Percentiles rank a stretch among this genome's conserved stretches.
phyloP scores from a whole-genome alignment of 257 asterid species.

The Solanum pimpinellifolium region DNA sequence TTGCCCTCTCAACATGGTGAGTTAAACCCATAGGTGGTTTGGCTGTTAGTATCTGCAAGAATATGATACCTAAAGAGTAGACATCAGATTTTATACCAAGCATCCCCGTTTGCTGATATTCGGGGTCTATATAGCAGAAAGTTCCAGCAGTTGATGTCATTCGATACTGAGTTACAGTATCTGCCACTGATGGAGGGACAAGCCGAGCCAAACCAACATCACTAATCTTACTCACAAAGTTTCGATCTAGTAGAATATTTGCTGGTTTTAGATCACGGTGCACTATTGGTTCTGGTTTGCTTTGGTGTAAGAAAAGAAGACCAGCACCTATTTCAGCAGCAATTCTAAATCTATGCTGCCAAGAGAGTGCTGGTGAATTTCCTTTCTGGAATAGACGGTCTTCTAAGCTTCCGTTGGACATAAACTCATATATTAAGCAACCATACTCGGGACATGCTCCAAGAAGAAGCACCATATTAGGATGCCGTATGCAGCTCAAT shows the following conservation, averaged over 20 bases:
- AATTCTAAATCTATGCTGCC: constrained; percentile 78
- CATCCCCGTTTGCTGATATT: constrained; percentile 96
- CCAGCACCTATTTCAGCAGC: constrained; percentile 82
- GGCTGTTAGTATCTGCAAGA: constrained; percentile 64
- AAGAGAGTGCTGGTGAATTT: constrained; percentile 56
- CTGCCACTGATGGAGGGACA: constrained; percentile 82
- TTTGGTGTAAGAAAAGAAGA: constrained; percentile 84
- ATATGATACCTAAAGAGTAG: constrained; percentile 76
- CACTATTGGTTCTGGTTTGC: constrained; percentile 90
- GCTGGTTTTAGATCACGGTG: constrained; percentile 90
- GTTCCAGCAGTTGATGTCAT: constrained; percentile 97
- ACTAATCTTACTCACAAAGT: constrained; percentile 76
- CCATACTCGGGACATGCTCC: constrained; percentile 99
- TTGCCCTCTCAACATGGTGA: constrained; percentile 67
- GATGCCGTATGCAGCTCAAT: constrained; percentile 82
- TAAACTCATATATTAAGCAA: constrained; percentile 76
- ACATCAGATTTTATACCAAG: constrained; percentile 91
- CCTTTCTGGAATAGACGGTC: constrained; percentile 63
- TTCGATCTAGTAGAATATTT: constrained; percentile 74
- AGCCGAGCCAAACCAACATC: constrained; percentile 94
- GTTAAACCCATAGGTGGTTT: constrained; percentile 80
- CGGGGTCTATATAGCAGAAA: constrained; percentile 93
- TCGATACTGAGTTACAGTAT: constrained; percentile 72
- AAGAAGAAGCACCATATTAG: constrained; percentile 89
- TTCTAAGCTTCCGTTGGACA: constrained; percentile 90